Conservation (phyloP, 768 basidiomycete species). For the Grammothele lineata region DNA sequence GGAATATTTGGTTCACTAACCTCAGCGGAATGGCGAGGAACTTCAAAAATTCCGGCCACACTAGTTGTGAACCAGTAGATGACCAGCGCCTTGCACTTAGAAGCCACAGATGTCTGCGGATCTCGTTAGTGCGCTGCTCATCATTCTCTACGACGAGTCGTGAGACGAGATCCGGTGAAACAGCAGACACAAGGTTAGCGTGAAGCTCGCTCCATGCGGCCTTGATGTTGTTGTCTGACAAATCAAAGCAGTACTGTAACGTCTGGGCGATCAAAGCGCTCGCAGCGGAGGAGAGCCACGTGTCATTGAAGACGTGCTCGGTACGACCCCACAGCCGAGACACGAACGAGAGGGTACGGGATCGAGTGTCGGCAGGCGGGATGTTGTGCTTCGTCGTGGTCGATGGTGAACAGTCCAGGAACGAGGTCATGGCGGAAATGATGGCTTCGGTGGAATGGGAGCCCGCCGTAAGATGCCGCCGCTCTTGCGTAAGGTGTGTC, state of each 20-base stretch:
- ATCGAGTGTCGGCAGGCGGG: background rate
- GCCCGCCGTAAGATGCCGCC: constrained; percentile 32
- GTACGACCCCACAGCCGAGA: constrained; percentile 48
- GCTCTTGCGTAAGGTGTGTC: constrained; percentile 38
- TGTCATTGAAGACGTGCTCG: constrained; percentile 41
- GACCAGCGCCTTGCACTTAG: constrained; percentile 35
- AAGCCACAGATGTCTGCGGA: constrained; percentile 46
- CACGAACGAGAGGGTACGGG: constrained; percentile 31
- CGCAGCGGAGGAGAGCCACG: constrained; percentile 40
- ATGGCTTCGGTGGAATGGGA: constrained; percentile 32
- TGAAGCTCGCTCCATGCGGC: constrained; percentile 47
- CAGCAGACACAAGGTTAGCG: constrained; percentile 39
- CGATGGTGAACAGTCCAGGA: constrained; percentile 25
- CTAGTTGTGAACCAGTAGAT: constrained; percentile 19
- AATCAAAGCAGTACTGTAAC: constrained; percentile 38
- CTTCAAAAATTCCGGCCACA: constrained; percentile 40
- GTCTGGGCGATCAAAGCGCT: constrained; percentile 43
- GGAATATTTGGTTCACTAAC: constrained; percentile 34
- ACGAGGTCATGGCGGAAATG: constrained; percentile 32
- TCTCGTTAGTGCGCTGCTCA: constrained; percentile 26
- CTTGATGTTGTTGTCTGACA: constrained; percentile 37
- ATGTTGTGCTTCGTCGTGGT: no score
- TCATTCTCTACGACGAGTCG: constrained; percentile 28
- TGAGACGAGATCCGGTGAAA: constrained; percentile 37
- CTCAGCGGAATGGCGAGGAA: constrained; percentile 46